These are phyloP conservation scores for Usnea hakonensis DNA, from an alignment of 495 filamentous ascomycete genomes.

Conservation along the genomic window DNA sequence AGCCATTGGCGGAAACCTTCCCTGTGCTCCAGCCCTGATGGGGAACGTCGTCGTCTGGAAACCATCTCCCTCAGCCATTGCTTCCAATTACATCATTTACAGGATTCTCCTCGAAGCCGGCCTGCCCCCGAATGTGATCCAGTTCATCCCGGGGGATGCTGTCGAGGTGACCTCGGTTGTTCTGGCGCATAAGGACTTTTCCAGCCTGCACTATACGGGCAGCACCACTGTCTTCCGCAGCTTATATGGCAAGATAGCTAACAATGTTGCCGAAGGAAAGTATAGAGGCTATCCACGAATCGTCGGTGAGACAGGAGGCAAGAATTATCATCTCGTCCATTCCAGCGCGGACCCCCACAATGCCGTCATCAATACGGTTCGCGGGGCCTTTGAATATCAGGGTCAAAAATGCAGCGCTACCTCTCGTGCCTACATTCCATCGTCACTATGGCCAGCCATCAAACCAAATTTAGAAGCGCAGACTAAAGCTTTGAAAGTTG, in stretches of 20 bases:
- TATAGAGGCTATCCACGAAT: conserved; percentile 74
- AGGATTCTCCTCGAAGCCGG: conserved; percentile 84
- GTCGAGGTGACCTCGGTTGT: conserved; percentile 62
- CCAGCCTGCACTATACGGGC: conserved; percentile 73
- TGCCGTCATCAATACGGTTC: conserved; percentile 71
- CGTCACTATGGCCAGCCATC: conserved; percentile 53
- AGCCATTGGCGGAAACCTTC: conserved; percentile 72
- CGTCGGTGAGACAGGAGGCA: conserved; percentile 81
- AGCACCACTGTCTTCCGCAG: conserved; percentile 74
- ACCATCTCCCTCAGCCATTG: conserved; percentile 69
- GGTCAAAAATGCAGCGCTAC: conserved; percentile 86
- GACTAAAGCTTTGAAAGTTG: conserved; percentile 58
- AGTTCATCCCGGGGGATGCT: conserved; percentile 75
- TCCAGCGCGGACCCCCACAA: conserved; percentile 64
- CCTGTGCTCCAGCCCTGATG: conserved; percentile 64
- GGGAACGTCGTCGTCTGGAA: conserved; percentile 90
- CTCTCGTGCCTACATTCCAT: conserved; percentile 66
- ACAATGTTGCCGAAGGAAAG: conserved; percentile 56
- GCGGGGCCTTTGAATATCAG: conserved; percentile 83
- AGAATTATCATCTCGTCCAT: conserved; percentile 87
- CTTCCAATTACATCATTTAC: conserved; percentile 67
- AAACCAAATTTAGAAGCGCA: conserved; percentile 53
- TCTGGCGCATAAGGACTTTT: conserved; percentile 61
- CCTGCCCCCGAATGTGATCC: conserved; percentile 69
- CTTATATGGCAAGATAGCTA: conserved; percentile 63